Evolutionary conservation across 169 alveolate species (phyloP).

Genomic region (Cyclospora cayetanensis): DNA sequence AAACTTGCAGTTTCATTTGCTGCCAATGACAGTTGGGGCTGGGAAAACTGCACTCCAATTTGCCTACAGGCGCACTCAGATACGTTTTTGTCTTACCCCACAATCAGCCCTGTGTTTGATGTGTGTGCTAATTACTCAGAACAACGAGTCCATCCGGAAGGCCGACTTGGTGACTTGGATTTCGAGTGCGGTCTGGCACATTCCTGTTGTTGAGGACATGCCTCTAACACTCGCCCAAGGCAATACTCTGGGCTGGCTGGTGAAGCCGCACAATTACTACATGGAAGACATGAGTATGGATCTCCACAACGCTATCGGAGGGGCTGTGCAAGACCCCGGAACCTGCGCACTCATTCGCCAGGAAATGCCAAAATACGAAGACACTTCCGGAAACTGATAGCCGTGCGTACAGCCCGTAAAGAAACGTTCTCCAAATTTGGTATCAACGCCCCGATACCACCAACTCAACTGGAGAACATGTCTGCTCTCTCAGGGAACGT

Average conservation of each 20-base stretch:
- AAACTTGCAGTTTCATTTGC: neutral
- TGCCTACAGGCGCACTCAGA: no score
- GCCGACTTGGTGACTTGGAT: conserved; percentile 81
- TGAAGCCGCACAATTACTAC: conserved; percentile 78
- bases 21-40: neutral
- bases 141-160: conserved; percentile 76
- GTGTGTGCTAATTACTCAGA: conserved; percentile 18
- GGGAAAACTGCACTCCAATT: no score
- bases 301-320: conserved; percentile 79
- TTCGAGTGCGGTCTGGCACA: conserved; percentile 79
- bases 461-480: neutral
- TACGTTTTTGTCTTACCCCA: no score
- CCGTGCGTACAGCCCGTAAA: neutral
- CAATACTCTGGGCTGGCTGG: conserved; percentile 78
- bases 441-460: neutral
- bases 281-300: conserved; percentile 78
- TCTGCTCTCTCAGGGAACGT: neutral
- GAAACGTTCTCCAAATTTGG: neutral
- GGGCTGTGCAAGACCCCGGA: conserved; percentile 80
- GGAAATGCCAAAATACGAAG: conserved; percentile 68
- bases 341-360: conserved; percentile 79
- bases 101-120: neutral
- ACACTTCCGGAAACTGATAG: neutral
- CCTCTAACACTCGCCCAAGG: conserved; percentile 81
- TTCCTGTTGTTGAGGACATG: conserved; percentile 79